These are phyloP conservation scores for Arabidopsis suecica DNA, from an alignment of 345 rosid species.

Conservation along the genomic window DNA sequence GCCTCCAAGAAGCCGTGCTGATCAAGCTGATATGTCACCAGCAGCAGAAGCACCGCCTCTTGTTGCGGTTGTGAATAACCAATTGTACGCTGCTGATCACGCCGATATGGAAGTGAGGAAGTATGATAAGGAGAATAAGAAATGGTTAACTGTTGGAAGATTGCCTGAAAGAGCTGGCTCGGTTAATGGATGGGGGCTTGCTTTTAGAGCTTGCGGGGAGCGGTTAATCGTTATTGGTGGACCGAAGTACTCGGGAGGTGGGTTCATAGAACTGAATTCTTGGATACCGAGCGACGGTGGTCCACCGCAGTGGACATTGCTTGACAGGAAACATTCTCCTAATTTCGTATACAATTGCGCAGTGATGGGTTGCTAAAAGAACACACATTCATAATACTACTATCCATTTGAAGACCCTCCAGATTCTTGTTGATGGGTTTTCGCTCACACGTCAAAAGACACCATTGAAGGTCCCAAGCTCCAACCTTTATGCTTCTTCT, in stretches of 20 bases:
- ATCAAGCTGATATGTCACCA: constrained; percentile 60
- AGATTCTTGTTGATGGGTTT: constrained; percentile 39
- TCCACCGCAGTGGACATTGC: constrained; percentile 82
- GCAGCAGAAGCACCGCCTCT: constrained; percentile 90
- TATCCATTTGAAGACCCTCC: constrained; percentile 37
- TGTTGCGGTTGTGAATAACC: constrained; percentile 81
- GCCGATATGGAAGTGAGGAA: constrained; percentile 81
- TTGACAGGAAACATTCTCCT: constrained; percentile 72
- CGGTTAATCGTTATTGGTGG: constrained; percentile 90
- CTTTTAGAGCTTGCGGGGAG: constrained; percentile 92
- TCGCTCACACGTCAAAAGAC: constrained; percentile 34
- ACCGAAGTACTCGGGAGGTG: constrained; percentile 71
- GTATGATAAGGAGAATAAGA: constrained; percentile 64
- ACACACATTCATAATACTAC: constrained; percentile 9
- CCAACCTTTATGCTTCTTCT: constrained; percentile 35
- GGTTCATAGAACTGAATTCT: constrained; percentile 79
- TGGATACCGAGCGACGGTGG: constrained; percentile 85
- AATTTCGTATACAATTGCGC: constrained; percentile 97
- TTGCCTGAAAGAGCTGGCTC: constrained; percentile 87
- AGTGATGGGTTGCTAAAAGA: constrained; percentile 88
- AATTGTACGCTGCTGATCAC: constrained; percentile 84
- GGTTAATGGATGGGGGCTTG: constrained; percentile 96
- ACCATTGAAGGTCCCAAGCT: constrained; percentile 40
- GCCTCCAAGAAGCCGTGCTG: constrained; percentile 60
- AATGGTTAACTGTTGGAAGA: constrained; percentile 73